phyloP scores from a whole-genome alignment of 495 filamentous ascomycete species.

The Penicillium steckii region DNA sequence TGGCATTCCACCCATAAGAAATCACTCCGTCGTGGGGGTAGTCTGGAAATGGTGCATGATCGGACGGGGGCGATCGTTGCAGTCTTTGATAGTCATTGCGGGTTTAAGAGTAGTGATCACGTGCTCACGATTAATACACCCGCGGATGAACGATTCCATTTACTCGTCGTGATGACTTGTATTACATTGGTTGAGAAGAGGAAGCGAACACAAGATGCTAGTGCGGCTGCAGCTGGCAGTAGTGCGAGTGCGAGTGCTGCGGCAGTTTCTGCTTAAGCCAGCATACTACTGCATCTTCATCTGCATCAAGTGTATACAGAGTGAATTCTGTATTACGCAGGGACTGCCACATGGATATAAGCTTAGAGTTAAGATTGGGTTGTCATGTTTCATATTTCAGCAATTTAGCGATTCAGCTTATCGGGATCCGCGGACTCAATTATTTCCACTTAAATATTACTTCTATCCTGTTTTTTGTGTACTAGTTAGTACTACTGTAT shows the following conservation, averaged over 20 bases:
- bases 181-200: slow-evolving; percentile 22
- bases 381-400: too few relatives aligned
- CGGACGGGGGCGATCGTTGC: slow-evolving; percentile 24
- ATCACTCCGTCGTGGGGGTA: slow-evolving; percentile 16
- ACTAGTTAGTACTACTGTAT: too few relatives aligned
- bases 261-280: not conserved
- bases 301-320: not conserved
- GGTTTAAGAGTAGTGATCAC: slow-evolving; percentile 10
- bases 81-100: slow-evolving; percentile 23
- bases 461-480: too few relatives aligned
- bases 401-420: too few relatives aligned
- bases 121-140: slow-evolving; percentile 19
- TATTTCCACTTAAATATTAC: too few relatives aligned
- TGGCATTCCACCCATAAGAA: slow-evolving; percentile 37
- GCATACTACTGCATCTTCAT: not conserved
- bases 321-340: too few relatives aligned
- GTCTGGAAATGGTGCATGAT: slow-evolving; percentile 28
- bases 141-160: slow-evolving; percentile 15
- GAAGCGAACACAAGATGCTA: not conserved
- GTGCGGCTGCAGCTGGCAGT: not conserved
- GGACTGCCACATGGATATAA: not conserved
- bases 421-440: slow-evolving; percentile 1
- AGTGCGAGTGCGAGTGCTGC: slow-evolving; percentile 5
- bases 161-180: slow-evolving; percentile 22
- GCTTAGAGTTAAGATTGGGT: too few relatives aligned